A percentile compares a stretch with the other conserved stretches of the same genome.
These are phyloP conservation scores for Saturnispora mendoncae DNA, from an alignment of 805 yeast species.

Conservation along the genomic window DNA sequence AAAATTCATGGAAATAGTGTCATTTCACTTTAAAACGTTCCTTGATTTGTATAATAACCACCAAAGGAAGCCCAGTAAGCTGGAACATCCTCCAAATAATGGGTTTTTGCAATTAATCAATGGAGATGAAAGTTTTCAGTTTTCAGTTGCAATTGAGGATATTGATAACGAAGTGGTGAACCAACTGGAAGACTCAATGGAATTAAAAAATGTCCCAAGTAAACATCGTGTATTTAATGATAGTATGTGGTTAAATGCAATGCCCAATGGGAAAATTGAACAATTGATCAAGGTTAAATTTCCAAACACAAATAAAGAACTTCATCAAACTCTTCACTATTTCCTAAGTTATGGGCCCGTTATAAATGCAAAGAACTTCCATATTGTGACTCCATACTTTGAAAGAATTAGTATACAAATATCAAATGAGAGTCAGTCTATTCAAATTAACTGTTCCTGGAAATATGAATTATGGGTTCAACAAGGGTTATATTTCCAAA, in stretches of 20 bases:
- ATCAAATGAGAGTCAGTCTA: not conserved
- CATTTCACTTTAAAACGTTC: not conserved
- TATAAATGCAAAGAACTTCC: slow-evolving; percentile 7
- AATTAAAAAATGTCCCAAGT: not conserved
- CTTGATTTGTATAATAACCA: not conserved
- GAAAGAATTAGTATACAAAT: not conserved
- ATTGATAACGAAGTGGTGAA: not conserved
- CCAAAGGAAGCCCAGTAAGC: not conserved
- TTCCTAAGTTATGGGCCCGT: slow-evolving; percentile 6
- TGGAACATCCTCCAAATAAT: not conserved
- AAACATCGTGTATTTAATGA: slow-evolving; percentile 6
- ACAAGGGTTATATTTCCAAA: slow-evolving; percentile 16
- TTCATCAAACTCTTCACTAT: slow-evolving; percentile 3
- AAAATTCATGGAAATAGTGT: not conserved
- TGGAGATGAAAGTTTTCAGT: not conserved
- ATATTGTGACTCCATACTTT: slow-evolving; percentile 5
- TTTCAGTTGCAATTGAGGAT: not conserved
- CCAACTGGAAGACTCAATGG: not conserved
- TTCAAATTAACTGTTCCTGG: slow-evolving; percentile 8
- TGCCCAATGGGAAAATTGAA: slow-evolving; percentile 2
- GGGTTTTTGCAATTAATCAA: slow-evolving; percentile 1
- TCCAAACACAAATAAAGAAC: not conserved
- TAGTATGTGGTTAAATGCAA: not conserved
- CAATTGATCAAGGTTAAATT: slow-evolving; percentile 5
- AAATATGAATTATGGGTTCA: slow-evolving; percentile 12